Evolutionary conservation across 352 stramenopile species (phyloP), one percentile per base, ranked within the genome.

Genomic region (Globisporangium carolinianum): DNA sequence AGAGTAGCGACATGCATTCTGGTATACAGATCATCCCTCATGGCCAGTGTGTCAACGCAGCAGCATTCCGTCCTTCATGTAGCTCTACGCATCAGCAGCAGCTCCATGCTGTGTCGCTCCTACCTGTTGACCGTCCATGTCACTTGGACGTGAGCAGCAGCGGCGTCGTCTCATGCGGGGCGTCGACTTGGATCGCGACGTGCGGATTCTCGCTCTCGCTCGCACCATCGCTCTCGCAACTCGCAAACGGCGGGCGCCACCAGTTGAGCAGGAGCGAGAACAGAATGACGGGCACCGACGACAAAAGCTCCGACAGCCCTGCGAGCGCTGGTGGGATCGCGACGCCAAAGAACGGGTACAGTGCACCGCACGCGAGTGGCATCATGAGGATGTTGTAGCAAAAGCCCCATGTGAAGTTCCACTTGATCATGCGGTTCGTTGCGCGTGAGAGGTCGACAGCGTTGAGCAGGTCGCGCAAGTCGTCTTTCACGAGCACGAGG

Each of bases 381-480:
- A 92, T 87, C 69, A 87, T 81, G 36, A 88, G 49, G 10, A 83
- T 24, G 49, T 92, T 89, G 69, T 92, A 91, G 51, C 83, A 63
- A 61, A 87, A 77, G 6, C 66, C 80, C 80, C 80, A 92, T 36
- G 74, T 68, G 56, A 92, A 87, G 50, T 92, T 92, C 63, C 73
- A 76, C 50, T 74, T 78, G 66, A 92, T 91, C 47, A 83, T 70
- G n/a, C 61, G 65, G 60, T 86, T 90, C 36, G 75, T 88, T 2
- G 73, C 66, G 12, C 60, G 60, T 39, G 82, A 89, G 51, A 92
- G 66, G 42, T 82, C 71, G 18, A 79, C 61, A 4, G 79, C 80
- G 35, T 87, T 87, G 5, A 90, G 66, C 8, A 92, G 50, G 57
- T 89, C 82, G 14, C 71, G 67, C 36, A 92, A 48, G 46, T 90